Conservation (phyloP, 2,329 filamentous ascomycete species). For the Pseudogymnoascus sp. region DNA sequence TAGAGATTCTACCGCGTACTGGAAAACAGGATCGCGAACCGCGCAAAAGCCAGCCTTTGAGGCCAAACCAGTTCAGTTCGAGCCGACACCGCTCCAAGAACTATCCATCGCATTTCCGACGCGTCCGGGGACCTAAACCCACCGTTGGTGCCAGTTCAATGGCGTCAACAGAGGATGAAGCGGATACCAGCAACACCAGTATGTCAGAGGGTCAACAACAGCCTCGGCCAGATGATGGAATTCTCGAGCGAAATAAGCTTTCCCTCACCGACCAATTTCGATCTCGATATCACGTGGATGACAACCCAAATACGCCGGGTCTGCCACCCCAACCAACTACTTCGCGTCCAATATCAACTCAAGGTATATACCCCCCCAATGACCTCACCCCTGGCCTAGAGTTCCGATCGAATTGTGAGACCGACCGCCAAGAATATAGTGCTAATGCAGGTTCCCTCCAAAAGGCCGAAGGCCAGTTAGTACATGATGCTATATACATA, state of each 20-base stretch:
- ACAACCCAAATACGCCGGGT: not conserved
- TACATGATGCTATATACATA: not conserved
- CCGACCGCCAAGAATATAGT: not conserved
- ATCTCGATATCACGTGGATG: not conserved
- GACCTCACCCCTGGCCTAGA: not conserved
- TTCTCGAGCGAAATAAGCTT: not conserved
- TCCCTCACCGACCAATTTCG: not conserved
- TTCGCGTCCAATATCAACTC: not conserved
- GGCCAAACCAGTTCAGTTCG: not conserved
- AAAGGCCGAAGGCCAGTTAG: not conserved
- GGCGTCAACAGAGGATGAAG: not conserved
- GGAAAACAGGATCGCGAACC: not conserved
- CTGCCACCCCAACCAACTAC: not conserved
- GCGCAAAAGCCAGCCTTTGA: not conserved
- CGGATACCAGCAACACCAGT: not conserved
- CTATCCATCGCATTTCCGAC: too few species aligned
- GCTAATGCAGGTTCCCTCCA: not conserved
- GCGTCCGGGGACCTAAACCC: not conserved
- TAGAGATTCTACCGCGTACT: not conserved
- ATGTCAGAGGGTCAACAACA: not conserved
- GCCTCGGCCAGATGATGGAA: not conserved
- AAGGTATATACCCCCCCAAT: too few species aligned
- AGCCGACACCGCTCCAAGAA: not conserved
- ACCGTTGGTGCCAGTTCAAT: not conserved
- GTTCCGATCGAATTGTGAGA: not conserved